These are phyloP conservation scores for Plasmodium inui DNA, from an alignment of 169 alveolate species.

Conservation along the genomic window DNA sequence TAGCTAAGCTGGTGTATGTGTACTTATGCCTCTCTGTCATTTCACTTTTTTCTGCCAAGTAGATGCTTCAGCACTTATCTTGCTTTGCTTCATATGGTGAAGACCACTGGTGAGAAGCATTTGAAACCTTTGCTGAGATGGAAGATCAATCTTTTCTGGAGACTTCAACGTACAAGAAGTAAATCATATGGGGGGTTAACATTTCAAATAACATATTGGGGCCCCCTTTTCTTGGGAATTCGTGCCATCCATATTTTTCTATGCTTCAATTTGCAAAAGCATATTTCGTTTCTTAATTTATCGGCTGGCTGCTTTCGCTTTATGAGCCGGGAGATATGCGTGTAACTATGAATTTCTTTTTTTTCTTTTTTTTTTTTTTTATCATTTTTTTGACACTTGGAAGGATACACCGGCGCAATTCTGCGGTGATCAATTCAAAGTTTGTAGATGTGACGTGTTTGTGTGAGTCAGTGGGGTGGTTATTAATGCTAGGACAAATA, in stretches of 20 bases:
- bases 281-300: neutral
- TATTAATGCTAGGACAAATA: neutral
- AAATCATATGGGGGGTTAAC: neutral
- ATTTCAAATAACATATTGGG: neutral
- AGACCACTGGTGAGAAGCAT: neutral
- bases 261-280: neutral
- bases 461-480: neutral
- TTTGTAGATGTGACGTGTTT: neutral
- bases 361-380: constrained; percentile 8
- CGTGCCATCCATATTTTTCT: neutral
- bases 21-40: neutral
- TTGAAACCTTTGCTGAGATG: neutral
- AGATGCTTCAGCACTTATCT: neutral
- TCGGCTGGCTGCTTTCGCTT: neutral
- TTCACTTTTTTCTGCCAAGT: neutral
- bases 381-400: neutral
- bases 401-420: neutral
- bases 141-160: neutral
- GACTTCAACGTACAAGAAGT: neutral
- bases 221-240: neutral
- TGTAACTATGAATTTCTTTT: neutral
- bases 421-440: neutral
- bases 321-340: neutral
- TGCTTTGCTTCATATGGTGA: neutral
- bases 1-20: neutral